These are phyloP conservation scores for Dispira parvispora DNA, from an alignment of 192 early-diverging fungal species.

Conservation along the genomic window DNA sequence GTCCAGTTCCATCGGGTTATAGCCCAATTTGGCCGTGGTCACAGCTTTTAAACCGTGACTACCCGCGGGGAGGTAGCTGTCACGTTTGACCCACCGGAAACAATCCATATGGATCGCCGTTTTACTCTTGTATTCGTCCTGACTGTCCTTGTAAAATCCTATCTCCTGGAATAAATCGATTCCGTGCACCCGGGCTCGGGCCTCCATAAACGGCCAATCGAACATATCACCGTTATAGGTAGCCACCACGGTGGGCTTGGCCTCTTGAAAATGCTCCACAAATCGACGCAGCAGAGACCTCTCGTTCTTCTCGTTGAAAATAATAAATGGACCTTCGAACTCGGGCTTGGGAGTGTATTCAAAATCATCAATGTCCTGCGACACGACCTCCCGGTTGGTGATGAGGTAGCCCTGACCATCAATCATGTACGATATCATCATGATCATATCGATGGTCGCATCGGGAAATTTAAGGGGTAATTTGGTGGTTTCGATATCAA, in stretches of 20 bases:
- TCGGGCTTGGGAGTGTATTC: slow-evolving; percentile 95
- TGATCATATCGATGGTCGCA: slow-evolving; percentile 71
- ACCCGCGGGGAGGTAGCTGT: slow-evolving; percentile 91
- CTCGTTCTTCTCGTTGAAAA: slow-evolving; percentile 94
- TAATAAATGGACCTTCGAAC: slow-evolving; percentile 82
- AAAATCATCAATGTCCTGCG: slow-evolving; percentile 92
- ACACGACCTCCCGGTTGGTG: slow-evolving; percentile 91
- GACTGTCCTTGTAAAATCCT: slow-evolving; percentile 63
- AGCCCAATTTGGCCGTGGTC: slow-evolving; percentile 87
- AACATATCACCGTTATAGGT: slow-evolving; percentile 99
- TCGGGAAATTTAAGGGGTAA: slow-evolving; percentile 96
- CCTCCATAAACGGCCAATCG: slow-evolving; percentile 96
- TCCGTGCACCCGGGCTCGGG: slow-evolving; percentile 60
- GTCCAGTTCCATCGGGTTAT: slow-evolving; percentile 96
- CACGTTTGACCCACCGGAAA: slow-evolving; percentile 95
- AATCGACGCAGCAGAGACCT: slow-evolving; percentile 59
- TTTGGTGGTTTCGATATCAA: slow-evolving; percentile 98
- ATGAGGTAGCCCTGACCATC: slow-evolving; percentile 95
- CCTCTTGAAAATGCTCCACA: slow-evolving; percentile 76
- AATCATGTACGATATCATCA: slow-evolving; percentile 99
- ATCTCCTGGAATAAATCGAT: slow-evolving; percentile 63
- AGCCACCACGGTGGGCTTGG: slow-evolving; percentile 71
- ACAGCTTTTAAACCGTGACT: slow-evolving; percentile 96
- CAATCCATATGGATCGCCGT: slow-evolving; percentile 91
- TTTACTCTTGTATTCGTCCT: slow-evolving; percentile 74